Percentiles rank a stretch among this genome's conserved stretches.
phyloP scores from a whole-genome alignment of 257 asterid species.

The Scutellaria barbata region DNA sequence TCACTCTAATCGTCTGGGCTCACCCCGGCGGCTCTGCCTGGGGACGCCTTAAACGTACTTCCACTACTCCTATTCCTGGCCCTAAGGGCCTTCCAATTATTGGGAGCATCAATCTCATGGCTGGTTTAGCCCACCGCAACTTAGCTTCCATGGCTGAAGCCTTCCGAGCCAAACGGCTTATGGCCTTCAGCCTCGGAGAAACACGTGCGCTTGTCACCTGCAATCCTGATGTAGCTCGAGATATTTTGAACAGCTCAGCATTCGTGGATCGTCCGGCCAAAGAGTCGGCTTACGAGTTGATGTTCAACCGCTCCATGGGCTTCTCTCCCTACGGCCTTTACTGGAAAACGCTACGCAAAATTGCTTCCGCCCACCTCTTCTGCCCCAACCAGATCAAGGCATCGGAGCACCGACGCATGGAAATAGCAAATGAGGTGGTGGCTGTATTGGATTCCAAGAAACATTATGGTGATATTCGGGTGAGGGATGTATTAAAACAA shows the following conservation, averaged over 20 bases:
- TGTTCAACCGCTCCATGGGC: conserved; percentile 84
- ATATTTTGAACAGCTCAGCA: conserved; percentile 59
- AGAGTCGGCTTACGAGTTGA: conserved; percentile 71
- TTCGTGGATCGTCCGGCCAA: conserved; percentile 78
- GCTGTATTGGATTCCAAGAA: background rate
- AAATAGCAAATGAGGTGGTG: conserved; percentile 55
- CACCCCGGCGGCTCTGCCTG: conserved; percentile 91
- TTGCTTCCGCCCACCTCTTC: conserved; percentile 68
- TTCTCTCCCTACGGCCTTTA: conserved; percentile 83
- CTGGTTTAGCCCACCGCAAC: conserved; percentile 77
- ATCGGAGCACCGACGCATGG: conserved; percentile 52
- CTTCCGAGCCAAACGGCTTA: conserved; percentile 59
- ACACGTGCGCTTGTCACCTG: conserved; percentile 76
- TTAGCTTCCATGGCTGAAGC: conserved; percentile 59
- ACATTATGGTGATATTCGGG: conserved; percentile 34
- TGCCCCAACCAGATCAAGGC: conserved; percentile 67
- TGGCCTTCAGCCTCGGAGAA: conserved; percentile 83
- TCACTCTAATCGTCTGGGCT: conserved; percentile 66
- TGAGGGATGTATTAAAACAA: conserved; percentile 57
- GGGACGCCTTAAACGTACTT: conserved; percentile 48
- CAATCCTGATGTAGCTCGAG: conserved; percentile 65
- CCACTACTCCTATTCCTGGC: conserved; percentile 57
- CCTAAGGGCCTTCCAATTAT: conserved; percentile 70
- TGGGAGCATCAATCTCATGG: conserved; percentile 75
- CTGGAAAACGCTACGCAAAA: conserved; percentile 72